Conservation (phyloP, 2,329 filamentous ascomycete genomes). For the Exophiala xenobiotica region DNA sequence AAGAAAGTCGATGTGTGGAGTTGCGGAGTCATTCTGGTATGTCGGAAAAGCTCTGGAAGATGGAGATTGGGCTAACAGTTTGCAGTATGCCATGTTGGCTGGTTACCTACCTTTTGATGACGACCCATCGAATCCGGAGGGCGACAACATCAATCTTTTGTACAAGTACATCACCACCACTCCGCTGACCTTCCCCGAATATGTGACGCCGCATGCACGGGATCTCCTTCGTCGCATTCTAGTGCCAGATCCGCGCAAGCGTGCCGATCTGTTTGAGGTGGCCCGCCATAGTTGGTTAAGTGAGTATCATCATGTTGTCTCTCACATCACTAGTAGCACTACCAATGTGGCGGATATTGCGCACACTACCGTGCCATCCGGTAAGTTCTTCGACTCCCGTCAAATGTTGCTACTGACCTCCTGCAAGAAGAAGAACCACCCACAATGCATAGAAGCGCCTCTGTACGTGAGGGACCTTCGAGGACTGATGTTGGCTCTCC, state of each 20-base stretch:
- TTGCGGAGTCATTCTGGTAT: constrained; percentile 94
- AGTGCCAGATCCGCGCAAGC: constrained; percentile 89
- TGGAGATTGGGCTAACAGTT: constrained; percentile 13
- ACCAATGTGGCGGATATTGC: constrained; percentile 84
- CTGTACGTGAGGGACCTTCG: constrained; percentile 68
- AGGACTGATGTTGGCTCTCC: constrained; percentile 16
- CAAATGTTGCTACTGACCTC: constrained; percentile 1
- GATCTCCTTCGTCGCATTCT: constrained; percentile 90
- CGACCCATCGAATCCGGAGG: constrained; percentile 95
- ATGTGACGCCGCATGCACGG: constrained; percentile 92
- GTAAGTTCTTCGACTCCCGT: constrained; percentile 40
- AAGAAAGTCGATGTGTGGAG: constrained; percentile 99
- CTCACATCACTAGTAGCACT: constrained; percentile 93
- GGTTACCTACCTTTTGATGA: constrained; percentile 98
- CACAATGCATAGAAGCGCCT: constrained; percentile 77
- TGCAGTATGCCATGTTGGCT: constrained; percentile 97
- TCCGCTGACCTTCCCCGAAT: constrained; percentile 95
- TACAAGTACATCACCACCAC: constrained; percentile 99
- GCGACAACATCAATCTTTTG: constrained; percentile 96
- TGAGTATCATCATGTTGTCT: constrained; percentile 94
- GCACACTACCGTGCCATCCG: constrained; percentile 66
- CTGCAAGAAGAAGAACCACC: constrained; percentile 56
- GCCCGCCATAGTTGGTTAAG: constrained; percentile 97
- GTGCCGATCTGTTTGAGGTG: constrained; percentile 95
- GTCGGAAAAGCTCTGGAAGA: constrained; percentile 39